These are phyloP conservation scores for Mortierella sp. DNA, from an alignment of 371 early-diverging fungal genomes.

Conservation along the genomic window DNA sequence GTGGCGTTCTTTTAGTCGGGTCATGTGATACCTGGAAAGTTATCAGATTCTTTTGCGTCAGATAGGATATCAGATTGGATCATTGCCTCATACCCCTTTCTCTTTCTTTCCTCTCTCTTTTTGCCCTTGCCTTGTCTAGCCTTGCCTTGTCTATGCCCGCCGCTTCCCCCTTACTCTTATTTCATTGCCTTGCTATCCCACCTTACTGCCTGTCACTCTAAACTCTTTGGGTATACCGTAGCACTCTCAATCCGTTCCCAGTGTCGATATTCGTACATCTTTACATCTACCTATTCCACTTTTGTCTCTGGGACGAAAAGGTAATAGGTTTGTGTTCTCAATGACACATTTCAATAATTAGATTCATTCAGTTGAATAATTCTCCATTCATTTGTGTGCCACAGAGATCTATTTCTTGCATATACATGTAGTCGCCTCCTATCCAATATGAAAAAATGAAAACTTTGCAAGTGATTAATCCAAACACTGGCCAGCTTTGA, in stretches of 20 bases:
- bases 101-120: not conserved
- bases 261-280: too few species aligned
- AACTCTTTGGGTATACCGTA: too few species aligned
- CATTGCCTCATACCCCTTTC: not conserved
- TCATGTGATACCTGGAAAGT: not conserved
- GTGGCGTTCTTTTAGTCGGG: too few species aligned
- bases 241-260: too few species aligned
- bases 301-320: not conserved
- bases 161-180: too few species aligned
- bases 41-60: not conserved
- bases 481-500: not conserved
- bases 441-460: not conserved
- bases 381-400: too few species aligned
- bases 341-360: too few species aligned
- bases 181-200: too few species aligned
- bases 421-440: not conserved
- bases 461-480: not conserved
- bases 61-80: constrained; percentile 3
- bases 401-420: not conserved
- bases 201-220: too few species aligned
- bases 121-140: not conserved
- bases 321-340: too few species aligned
- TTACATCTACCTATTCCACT: too few species aligned
- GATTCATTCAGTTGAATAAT: too few species aligned
- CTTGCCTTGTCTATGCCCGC: not conserved